These are phyloP conservation scores for Monosporascus sp. DNA, from an alignment of 2,329 filamentous ascomycete species.

Conservation along the genomic window DNA sequence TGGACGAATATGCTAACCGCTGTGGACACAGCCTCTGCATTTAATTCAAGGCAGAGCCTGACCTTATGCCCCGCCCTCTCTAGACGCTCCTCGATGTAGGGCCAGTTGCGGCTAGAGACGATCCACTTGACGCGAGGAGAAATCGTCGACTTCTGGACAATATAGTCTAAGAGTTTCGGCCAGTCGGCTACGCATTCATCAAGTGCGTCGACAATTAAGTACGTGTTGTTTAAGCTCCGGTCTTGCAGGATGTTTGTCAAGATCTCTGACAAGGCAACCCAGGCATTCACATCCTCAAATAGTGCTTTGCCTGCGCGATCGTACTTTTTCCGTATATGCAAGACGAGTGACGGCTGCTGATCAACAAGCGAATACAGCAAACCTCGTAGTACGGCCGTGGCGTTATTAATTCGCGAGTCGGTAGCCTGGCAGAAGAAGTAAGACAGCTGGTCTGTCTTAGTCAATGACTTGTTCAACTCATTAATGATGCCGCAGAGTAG, in stretches of 20 bases:
- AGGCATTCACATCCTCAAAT: too few species aligned
- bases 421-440: conserved; percentile 35
- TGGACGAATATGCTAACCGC: conserved; percentile 32
- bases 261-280: conserved; percentile 31
- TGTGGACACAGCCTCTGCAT: conserved; percentile 23
- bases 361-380: too few species aligned
- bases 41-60: conserved; percentile 32
- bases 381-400: too few species aligned
- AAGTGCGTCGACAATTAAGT: conserved; percentile 7
- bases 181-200: not conserved
- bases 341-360: too few species aligned
- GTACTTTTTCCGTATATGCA: too few species aligned
- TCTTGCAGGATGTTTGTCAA: conserved; percentile 36
- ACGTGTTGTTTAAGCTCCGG: conserved; percentile 15
- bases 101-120: conserved; percentile 38
- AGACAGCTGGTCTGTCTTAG: too few species aligned
- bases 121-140: conserved; percentile 34
- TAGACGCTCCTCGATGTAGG: conserved; percentile 30
- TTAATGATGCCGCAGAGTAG: conserved; percentile 24
- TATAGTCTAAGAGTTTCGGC: conserved; percentile 3
- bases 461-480: conserved; percentile 11
- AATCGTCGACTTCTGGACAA: not conserved
- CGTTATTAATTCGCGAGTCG: too few species aligned
- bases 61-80: conserved; percentile 6
- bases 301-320: too few species aligned